Evolutionary conservation across 2,329 filamentous ascomycete species (phyloP), one percentile per base, ranked within the genome.

Genomic region (Ciborinia camelliae): DNA sequence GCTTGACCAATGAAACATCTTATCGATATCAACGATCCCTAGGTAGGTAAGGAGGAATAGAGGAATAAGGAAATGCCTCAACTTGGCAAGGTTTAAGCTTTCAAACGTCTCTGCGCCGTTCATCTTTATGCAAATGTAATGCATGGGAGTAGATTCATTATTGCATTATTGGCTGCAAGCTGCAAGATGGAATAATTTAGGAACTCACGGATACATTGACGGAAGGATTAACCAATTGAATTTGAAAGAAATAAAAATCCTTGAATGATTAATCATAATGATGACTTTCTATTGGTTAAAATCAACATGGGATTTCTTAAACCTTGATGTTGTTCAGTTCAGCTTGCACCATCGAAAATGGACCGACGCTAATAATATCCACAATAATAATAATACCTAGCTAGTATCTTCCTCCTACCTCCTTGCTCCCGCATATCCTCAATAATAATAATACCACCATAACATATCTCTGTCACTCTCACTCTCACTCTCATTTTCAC

Each of bases 41-140:
- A 45, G 23, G 12, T 35, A 14, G 39, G 45, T 20, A 37, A 14
- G 26, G 15, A 30, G 23, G 4, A 7, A 5, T 7, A 9, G n/a
- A n/a, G n/a, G 18, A 48, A 45, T 53, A 62, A 62, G 35, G 32
- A 62, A 54, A 54, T 43, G 53, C 26, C 37, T 30, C 37, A 30
- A 52, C 20, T 48, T 14, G 28, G 28, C 48, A 20, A 41, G 53
- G 53, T 43, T 10, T 4, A 61, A 61, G 58, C 58, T 61, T 61
- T 48, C n/a, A 26, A 20, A 37, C 30, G 23, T 23, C 30, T 50
- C 45, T 37, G 26, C 58, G 58, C 58, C 58, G 58, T 51, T 48
- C 28, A 39, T 50, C 55, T 45, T 15, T 12, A 51, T 53, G 51
- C 51, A 53, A 35, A 35, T 12, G 50, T n/a, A 20, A 53, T 53